Evolutionary conservation across 495 filamentous ascomycete species (phyloP).

Genomic region (Penicillium cataractarum): DNA sequence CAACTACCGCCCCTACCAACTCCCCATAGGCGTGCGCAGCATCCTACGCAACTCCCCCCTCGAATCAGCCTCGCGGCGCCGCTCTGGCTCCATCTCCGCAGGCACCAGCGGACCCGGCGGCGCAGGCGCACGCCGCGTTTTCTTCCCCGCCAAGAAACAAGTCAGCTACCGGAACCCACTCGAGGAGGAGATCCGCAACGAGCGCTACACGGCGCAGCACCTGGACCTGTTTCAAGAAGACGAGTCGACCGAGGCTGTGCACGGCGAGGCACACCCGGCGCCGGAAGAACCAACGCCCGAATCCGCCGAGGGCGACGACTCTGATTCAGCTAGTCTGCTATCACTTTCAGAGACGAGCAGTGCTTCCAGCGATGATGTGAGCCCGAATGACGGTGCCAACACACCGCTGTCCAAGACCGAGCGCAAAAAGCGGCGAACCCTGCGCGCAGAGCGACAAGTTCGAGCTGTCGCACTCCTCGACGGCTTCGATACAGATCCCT

Average conservation of each 20-base stretch:
- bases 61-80: conserved; percentile 39
- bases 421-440: conserved; percentile 45
- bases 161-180: conserved; percentile 57
- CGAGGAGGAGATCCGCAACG: conserved; percentile 59
- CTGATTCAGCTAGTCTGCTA: conserved; percentile 29
- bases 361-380: conserved; percentile 46
- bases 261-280: conserved; percentile 1
- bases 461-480: conserved; percentile 48
- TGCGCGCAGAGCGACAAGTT: conserved; percentile 44
- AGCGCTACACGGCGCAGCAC: conserved; percentile 55
- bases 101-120: conserved; percentile 35
- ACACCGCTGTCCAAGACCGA: conserved; percentile 26
- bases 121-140: conserved; percentile 45
- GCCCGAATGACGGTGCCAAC: conserved; percentile 17
- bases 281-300: conserved; percentile 32
- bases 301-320: conserved; percentile 45
- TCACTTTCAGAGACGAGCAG: conserved; percentile 44
- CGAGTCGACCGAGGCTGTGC: conserved; percentile 18
- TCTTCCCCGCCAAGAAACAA: conserved; percentile 61
- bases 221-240: conserved; percentile 25
- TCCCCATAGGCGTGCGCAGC: conserved; percentile 66
- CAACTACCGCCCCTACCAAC: conserved; percentile 60
- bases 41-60: conserved; percentile 78
- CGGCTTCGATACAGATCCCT: conserved; percentile 33
- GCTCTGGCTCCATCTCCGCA: conserved; percentile 45